Evolutionary conservation across 1,139 yeast species (phyloP), one percentile per base, ranked within the genome.

Genomic region (Barnettozyma hawaiiensis): DNA sequence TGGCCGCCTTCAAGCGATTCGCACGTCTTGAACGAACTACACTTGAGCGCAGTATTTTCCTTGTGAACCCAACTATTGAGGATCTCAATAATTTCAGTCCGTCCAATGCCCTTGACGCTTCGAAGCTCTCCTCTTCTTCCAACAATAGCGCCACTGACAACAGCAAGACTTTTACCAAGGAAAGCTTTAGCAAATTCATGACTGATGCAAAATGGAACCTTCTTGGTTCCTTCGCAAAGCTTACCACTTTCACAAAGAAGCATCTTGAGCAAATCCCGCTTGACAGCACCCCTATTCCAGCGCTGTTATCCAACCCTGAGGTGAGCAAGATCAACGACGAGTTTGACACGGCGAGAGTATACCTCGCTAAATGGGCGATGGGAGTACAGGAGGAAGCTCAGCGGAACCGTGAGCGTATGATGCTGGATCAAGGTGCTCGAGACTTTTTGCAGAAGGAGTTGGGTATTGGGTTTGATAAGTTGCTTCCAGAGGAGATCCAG

Each of bases 321-420:
- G 95, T 90, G 5, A 75, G 73, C 53, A 75, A 72, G 44, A 77
- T 90, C 22, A 87, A 94, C 45, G 89, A 87, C 51, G 98, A 92
- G 50, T 92, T 89, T 60, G 97, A 90, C 57, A 81, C 92, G 39
- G 97, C 97, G 0, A 73, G 90, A 42, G 85, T 89, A 4, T 92
- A 89, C 60, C 69, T 92, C 47, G 97, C 98, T 5, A 89, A 89
- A 66, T 92, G 98, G 98, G 97, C 98, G 0, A 76, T 87, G 55
- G 89, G 89, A 32, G 95, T 92, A 21, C 94, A 92, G 53, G 94
- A 89, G 56, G 96, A 92, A 59, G 95, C 96, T 1, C 94, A 86
- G 55, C 76, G 75, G 51, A 76, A 84, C 38, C 80, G 85, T 47
- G 69, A 73, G 37, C 69, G 70, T 52, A 65, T 68, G 42, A 74